Base-by-base conservation (phyloP, 2,329 filamentous ascomycete genomes). In the Microthyrium microscopicum region DNA sequence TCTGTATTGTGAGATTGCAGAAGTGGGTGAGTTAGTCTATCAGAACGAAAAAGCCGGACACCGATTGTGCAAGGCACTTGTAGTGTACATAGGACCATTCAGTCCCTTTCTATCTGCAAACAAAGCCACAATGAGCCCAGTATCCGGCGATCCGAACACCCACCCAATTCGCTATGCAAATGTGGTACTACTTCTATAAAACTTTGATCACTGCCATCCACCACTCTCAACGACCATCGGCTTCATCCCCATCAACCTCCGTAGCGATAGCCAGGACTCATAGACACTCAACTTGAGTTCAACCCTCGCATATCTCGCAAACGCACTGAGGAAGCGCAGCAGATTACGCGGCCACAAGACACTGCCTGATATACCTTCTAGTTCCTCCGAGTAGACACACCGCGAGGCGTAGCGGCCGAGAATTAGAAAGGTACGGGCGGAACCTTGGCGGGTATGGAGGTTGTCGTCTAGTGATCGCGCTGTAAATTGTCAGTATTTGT, bases 391-490 rank as follows among this genome's bases (percentile, higher is more conserved):
- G 45, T 70, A 74, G 11, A 77, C 70, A 6, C 66, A 68, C 27
- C 67, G 59, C 12, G 68, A 69, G 13, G 71, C 72, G 46, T 76
- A 76, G 22, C 64, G 62, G 5, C 71, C 72, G 18, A 77, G 64
- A 38, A 77, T 76, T 40, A 77, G 57, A 47, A 77, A 75, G 3
- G 66, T 69, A 22, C 70, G 60, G 31, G 71, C 56, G 1, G 71
- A 70, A 1, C 72, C 71, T 45, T 72, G 56, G 5, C 69, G 65
- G 1, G 81, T 89, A 35, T 85, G 77, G 24, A 91, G 62, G 49
- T 78, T 85, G 61, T 98, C 89, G 51, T 98, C 89, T 13, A 98
- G 68, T 46, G 78, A 89, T 42, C 89, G 74, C 12, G 89, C 65
- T 70, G 39, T 27, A 33, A 9, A 6, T 5, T 8, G 5, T 38